Percentiles rank a stretch among this genome's conserved stretches.
Evolutionary conservation across 2,329 filamentous ascomycete genomes (phyloP).

Genomic region (Fusarium tuaranense): DNA sequence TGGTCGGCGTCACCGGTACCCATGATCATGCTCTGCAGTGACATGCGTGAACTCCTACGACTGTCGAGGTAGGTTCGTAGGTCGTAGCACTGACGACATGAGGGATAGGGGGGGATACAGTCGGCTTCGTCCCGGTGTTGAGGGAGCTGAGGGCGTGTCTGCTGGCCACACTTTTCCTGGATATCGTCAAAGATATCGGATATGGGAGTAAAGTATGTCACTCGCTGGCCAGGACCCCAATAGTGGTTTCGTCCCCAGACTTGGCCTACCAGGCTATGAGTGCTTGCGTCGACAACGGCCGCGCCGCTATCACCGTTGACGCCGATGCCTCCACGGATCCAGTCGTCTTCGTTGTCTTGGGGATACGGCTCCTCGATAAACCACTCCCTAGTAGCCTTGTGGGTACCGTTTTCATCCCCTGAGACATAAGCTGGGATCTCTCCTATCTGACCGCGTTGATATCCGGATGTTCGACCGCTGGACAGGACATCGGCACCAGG

Average conservation of each 20-base stretch:
- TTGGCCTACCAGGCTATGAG: slow-evolving; percentile 54
- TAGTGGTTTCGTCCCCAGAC: slow-evolving; percentile 60
- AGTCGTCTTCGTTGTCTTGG: slow-evolving; percentile 55
- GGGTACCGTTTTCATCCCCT: slow-evolving; percentile 53
- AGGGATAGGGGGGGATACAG: slow-evolving; percentile 54
- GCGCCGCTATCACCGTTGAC: slow-evolving; percentile 59
- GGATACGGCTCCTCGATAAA: slow-evolving; percentile 56
- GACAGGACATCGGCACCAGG: slow-evolving; percentile 54
- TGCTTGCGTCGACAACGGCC: slow-evolving; percentile 56
- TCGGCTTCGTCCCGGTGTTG: slow-evolving; percentile 56
- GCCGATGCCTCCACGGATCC: slow-evolving; percentile 60
- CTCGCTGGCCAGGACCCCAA: slow-evolving; percentile 54
- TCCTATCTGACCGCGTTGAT: slow-evolving; percentile 56
- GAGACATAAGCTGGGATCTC: slow-evolving; percentile 58
- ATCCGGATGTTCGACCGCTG: slow-evolving; percentile 58
- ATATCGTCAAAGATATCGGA: slow-evolving; percentile 59
- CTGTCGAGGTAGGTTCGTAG: slow-evolving; percentile 54
- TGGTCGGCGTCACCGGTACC: slow-evolving; percentile 50
- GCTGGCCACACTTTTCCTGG: slow-evolving; percentile 57
- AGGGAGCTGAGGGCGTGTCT: slow-evolving; percentile 54
- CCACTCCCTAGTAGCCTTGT: slow-evolving; percentile 59
- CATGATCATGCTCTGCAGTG: slow-evolving; percentile 57
- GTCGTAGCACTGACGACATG: slow-evolving; percentile 57
- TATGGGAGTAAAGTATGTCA: slow-evolving; percentile 59
- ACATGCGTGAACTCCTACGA: slow-evolving; percentile 56